Evolutionary conservation across 2,329 filamentous ascomycete species (phyloP).

Genomic region (Aspergillus quadrilineatus): DNA sequence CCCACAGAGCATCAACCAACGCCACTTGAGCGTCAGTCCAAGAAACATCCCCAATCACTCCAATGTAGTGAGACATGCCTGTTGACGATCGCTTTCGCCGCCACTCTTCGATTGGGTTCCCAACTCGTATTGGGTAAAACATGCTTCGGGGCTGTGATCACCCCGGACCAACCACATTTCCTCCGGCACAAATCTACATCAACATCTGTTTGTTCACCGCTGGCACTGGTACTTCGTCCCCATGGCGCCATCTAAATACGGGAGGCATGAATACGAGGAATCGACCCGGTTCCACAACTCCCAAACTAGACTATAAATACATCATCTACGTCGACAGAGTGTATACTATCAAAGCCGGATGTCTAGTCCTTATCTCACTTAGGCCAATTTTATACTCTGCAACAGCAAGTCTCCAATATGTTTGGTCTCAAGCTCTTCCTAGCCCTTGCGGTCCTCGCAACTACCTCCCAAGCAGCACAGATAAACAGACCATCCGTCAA

Average conservation of each 20-base stretch:
- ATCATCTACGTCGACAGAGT: neutral
- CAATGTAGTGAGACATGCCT: neutral
- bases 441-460: neutral
- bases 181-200: neutral
- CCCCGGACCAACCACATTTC: slow-evolving; percentile 6
- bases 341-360: neutral
- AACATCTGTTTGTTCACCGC: too few species aligned
- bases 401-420: neutral
- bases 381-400: neutral
- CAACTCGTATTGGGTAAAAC: slow-evolving; percentile 7
- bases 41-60: slow-evolving; percentile 14
- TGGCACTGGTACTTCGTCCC: neutral
- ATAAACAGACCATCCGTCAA: slow-evolving; percentile 13
- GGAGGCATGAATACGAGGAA: neutral
- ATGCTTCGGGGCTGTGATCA: slow-evolving; percentile 1
- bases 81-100: neutral
- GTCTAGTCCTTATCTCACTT: neutral
- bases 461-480: neutral
- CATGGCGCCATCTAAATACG: neutral
- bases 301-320: neutral
- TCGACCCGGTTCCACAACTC: neutral
- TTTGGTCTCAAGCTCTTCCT: neutral
- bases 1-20: neutral
- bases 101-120: slow-evolving; percentile 2
- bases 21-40: neutral